Conservation (phyloP, 2,329 filamentous ascomycete genomes). For the Cercospora berteroae region DNA sequence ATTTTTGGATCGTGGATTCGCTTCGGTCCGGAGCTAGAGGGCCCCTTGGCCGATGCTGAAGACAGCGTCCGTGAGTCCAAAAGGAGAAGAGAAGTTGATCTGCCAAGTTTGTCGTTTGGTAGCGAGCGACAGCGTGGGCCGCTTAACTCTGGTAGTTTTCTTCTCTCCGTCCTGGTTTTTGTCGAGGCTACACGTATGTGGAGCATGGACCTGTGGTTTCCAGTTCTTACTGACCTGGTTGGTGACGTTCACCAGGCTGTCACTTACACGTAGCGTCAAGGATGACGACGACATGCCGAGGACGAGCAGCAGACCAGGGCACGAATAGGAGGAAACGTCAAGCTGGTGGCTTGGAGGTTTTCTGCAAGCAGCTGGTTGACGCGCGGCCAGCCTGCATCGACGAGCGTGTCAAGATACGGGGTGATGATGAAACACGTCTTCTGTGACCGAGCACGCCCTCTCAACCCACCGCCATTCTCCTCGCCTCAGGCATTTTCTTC, state of each 20-base stretch:
- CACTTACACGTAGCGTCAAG: background rate
- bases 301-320: background rate
- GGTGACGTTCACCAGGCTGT: background rate
- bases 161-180: background rate
- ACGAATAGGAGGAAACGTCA: background rate
- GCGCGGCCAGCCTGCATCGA: background rate
- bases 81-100: background rate
- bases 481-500: conserved; percentile 53
- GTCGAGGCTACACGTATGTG: background rate
- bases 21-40: background rate
- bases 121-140: background rate
- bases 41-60: background rate
- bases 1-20: background rate
- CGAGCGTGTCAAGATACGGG: background rate
- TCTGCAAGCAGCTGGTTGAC: background rate
- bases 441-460: too few relatives aligned
- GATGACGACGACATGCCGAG: background rate
- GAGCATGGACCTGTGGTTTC: background rate
- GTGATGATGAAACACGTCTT: background rate
- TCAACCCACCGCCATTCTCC: conserved; percentile 31
- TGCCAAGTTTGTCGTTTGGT: background rate
- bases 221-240: background rate
- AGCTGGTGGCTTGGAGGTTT: background rate
- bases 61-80: background rate
- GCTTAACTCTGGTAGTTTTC: background rate